A percentile compares a stretch with the other conserved stretches of the same genome.
Evolutionary conservation across 257 asterid species (phyloP).

Genomic region (Solanum pinnatisectum): DNA sequence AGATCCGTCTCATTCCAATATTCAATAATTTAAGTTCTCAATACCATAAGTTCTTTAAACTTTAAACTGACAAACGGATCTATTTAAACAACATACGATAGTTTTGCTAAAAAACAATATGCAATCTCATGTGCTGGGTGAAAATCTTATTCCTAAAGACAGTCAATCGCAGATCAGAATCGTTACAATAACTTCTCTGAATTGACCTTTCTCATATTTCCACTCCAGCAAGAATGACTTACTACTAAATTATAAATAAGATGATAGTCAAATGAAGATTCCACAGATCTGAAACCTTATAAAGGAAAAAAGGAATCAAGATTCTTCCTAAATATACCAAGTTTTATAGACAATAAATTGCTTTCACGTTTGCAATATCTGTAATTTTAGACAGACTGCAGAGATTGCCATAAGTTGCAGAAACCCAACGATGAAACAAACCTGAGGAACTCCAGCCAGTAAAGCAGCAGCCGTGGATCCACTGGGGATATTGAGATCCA

Average conservation of each 20-base stretch:
- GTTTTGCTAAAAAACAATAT: background rate
- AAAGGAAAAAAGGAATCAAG: background rate
- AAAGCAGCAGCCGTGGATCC: slow-evolving; percentile 95
- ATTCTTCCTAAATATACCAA: background rate
- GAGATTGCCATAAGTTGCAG: background rate
- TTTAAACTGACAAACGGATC: background rate
- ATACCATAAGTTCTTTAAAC: background rate
- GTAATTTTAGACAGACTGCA: background rate
- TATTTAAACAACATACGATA: background rate
- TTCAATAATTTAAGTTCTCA: background rate
- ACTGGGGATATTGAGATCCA: slow-evolving; percentile 29
- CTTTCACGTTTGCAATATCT: background rate
- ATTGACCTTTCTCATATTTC: background rate
- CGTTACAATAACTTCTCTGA: background rate
- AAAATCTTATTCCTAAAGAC: background rate
- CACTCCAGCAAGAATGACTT: background rate
- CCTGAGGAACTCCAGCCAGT: slow-evolving; percentile 91
- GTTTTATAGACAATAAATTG: background rate
- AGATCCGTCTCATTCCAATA: background rate
- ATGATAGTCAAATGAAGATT: background rate
- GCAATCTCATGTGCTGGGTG: background rate
- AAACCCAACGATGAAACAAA: slow-evolving; percentile 18
- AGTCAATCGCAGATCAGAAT: background rate
- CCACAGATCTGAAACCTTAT: background rate
- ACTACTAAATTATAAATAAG: background rate